Base-by-base conservation (phyloP, 352 stramenopile genomes). In the Phytophthora sp. region DNA sequence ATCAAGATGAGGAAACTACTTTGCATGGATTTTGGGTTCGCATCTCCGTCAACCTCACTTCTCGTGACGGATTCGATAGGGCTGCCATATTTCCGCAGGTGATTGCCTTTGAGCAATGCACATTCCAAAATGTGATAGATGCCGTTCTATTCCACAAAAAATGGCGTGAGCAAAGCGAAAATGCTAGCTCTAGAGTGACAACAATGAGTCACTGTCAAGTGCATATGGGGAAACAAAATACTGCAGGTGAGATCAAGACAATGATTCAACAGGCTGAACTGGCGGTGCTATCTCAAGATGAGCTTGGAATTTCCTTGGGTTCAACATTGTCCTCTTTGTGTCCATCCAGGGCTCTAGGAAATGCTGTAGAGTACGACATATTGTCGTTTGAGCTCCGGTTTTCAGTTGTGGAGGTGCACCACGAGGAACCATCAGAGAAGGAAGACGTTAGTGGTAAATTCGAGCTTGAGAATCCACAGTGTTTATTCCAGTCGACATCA, bases 131-230 rank as follows among this genome's bases (percentile, higher is more conserved):
- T 41, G 34, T 63, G 24, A 28, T 63, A 5, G 44, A 57, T 26
- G 62, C 48, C n/a, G 42, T 79, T 12, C 72, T 87, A 2, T 93
- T 91, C 0, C 72, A 94, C 21, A 79, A 72, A 42, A 97, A 92
- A 55, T 70, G 98, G 8, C 68, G 83, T 97, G 23, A 17, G 11
- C 15, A 28, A 17, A 30, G 32, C 11, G 24, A 58, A 23, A 31
- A 26, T 13, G 4, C 18, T 7, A 20, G 12, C 21, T 54, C 46
- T 8, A 38, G 28, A 6, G 10, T 37, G n/a, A 37, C 31, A 4
- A 27, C 31, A 57, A 39, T 52, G 12, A 46, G 8, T 11, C 51
- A 62, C 21, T 56, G 42, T 20, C 60, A 63, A 42, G 34, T 62
- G 1, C 31, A 42, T 23, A 9, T 53, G 35, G 44, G 35, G 6